Conservation (phyloP, 805 yeast genomes). For the Wickerhamiella siamensis region DNA sequence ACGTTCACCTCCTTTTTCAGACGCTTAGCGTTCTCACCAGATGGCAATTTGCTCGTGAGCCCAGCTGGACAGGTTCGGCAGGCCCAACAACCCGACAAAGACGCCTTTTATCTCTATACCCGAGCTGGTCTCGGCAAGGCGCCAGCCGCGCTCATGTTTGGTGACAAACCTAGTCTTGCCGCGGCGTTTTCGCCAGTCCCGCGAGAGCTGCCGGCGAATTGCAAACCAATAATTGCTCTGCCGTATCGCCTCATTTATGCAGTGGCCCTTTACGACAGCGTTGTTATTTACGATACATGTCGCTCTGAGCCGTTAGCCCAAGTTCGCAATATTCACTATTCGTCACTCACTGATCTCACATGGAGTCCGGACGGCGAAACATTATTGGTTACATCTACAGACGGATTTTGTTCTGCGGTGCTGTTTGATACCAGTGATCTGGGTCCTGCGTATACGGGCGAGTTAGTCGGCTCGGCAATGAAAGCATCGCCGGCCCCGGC, state of each 20-base stretch:
- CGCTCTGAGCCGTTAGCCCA: conserved; percentile 52
- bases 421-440: conserved; percentile 38
- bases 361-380: conserved; percentile 71
- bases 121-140: conserved; percentile 50
- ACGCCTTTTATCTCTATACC: conserved; percentile 69
- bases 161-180: conserved; percentile 66
- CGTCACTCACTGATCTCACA: conserved; percentile 71
- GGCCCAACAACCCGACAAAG: conserved; percentile 19
- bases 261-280: conserved; percentile 80
- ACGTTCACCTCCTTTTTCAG: conserved; percentile 83
- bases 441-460: conserved; percentile 30
- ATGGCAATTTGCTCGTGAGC: conserved; percentile 65
- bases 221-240: conserved; percentile 30
- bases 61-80: conserved; percentile 56
- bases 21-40: conserved; percentile 74
- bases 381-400: conserved; percentile 69
- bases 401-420: conserved; percentile 76
- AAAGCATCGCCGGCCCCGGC: not conserved
- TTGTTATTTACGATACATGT: conserved; percentile 70
- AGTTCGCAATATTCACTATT: conserved; percentile 70
- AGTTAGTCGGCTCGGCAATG: conserved; percentile 2
- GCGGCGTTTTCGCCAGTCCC: conserved; percentile 59
- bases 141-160: conserved; percentile 71
- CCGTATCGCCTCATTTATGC: conserved; percentile 81
- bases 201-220: conserved; percentile 29